Percentiles rank a stretch among this genome's conserved stretches.
phyloP scores from a whole-genome alignment of 2,329 filamentous ascomycete species.

The Fusarium concolor region DNA sequence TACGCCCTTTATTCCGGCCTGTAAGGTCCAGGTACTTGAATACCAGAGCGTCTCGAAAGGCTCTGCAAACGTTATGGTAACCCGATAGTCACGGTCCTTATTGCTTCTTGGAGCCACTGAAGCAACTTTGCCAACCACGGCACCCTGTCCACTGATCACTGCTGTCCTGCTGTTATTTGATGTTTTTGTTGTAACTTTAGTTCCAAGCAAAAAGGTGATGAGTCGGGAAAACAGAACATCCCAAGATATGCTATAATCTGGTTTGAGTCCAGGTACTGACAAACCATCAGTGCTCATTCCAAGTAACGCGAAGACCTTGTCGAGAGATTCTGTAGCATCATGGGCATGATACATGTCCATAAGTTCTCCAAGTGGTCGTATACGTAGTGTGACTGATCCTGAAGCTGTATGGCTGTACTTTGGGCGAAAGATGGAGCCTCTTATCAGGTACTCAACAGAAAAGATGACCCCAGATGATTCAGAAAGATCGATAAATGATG shows the following conservation, averaged over 20 bases:
- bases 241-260: neutral
- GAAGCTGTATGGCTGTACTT: neutral
- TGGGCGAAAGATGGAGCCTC: neutral
- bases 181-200: neutral
- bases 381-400: neutral
- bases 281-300: neutral
- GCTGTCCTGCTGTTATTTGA: neutral
- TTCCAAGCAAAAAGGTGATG: neutral
- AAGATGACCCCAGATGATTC: neutral
- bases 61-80: neutral
- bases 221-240: neutral
- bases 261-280: neutral
- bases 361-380: neutral
- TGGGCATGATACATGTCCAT: constrained; percentile 1
- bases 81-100: neutral
- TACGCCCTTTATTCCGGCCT: neutral
- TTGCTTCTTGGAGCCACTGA: neutral
- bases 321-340: neutral
- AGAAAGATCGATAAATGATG: neutral
- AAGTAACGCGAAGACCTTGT: neutral
- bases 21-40: neutral
- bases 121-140: neutral
- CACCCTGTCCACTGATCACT: neutral
- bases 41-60: neutral
- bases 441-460: neutral